Evolutionary conservation across 2,329 filamentous ascomycete genomes (phyloP).

Genomic region (Polytolypa hystricis): DNA sequence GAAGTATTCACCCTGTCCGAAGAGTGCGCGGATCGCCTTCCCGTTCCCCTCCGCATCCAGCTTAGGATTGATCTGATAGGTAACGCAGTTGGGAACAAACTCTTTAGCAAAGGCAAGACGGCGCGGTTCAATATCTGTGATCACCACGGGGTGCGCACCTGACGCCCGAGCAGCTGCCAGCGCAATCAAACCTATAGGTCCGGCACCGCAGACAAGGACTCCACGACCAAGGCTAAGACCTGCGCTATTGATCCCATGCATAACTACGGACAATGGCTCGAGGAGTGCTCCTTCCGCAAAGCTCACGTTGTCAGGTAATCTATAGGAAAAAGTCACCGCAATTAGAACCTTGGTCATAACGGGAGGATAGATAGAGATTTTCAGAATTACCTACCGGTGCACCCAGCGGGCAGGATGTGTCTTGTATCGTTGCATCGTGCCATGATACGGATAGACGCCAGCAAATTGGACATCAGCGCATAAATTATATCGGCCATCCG

Average conservation of each 20-base stretch:
- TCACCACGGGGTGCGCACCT: constrained; percentile 52
- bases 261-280: constrained; percentile 52
- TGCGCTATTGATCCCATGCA: constrained; percentile 48
- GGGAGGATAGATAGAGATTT: too few species aligned
- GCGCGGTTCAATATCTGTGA: constrained; percentile 50
- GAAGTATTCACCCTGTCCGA: constrained; percentile 43
- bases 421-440: constrained; percentile 52
- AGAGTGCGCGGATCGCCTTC: constrained; percentile 42
- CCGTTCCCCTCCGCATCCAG: constrained; percentile 42
- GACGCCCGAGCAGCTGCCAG: constrained; percentile 49
- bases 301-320: constrained; percentile 44
- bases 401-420: constrained; percentile 51
- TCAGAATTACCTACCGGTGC: constrained; percentile 27
- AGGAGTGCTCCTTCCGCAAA: constrained; percentile 52
- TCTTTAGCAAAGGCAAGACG: constrained; percentile 48
- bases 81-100: constrained; percentile 44
- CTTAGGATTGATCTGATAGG: constrained; percentile 42
- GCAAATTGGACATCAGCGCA: constrained; percentile 52
- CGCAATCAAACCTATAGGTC: constrained; percentile 52
- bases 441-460: constrained; percentile 50
- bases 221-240: constrained; percentile 45
- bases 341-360: too few species aligned
- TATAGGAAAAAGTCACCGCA: too few species aligned
- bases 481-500: constrained; percentile 51
- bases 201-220: constrained; percentile 50